These are phyloP conservation scores for Cryphonectria carpinicola DNA, from an alignment of 2,329 filamentous ascomycete genomes.

Conservation along the genomic window DNA sequence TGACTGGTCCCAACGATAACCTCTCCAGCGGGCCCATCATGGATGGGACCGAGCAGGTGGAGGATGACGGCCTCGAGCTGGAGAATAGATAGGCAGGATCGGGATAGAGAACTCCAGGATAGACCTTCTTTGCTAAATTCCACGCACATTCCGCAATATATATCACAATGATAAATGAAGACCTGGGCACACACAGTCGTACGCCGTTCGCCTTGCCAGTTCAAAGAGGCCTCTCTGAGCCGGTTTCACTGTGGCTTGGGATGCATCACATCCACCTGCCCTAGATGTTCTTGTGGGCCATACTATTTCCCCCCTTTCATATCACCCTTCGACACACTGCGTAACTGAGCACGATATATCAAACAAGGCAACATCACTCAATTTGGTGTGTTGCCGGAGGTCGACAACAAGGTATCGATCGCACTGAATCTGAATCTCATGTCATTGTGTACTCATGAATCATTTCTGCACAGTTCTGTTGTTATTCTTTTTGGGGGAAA, in stretches of 20 bases:
- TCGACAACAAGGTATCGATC: background rate
- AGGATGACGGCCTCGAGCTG: constrained; percentile 40
- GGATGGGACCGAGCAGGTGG: constrained; percentile 56
- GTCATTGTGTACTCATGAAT: background rate
- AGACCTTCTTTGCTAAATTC: background rate
- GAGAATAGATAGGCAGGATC: constrained; percentile 20
- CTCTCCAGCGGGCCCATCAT: constrained; percentile 45
- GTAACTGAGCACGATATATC: background rate
- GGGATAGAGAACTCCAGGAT: background rate
- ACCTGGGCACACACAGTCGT: background rate
- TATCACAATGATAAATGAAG: background rate
- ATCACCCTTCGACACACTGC: background rate
- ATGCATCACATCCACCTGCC: background rate
- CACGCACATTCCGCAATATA: background rate
- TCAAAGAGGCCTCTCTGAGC: background rate
- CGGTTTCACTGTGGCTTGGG: background rate
- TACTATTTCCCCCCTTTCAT: background rate
- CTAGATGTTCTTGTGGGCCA: background rate
- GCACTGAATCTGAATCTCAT: background rate
- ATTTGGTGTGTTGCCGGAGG: background rate
- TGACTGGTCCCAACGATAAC: constrained; percentile 48
- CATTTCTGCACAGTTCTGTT: background rate
- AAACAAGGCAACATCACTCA: background rate
- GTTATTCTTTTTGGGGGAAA: background rate
- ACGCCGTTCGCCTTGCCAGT: background rate